Percentiles rank a stretch among this genome's conserved stretches.
Conservation (phyloP, 345 rosid genomes). For the Linum tenue region DNA sequence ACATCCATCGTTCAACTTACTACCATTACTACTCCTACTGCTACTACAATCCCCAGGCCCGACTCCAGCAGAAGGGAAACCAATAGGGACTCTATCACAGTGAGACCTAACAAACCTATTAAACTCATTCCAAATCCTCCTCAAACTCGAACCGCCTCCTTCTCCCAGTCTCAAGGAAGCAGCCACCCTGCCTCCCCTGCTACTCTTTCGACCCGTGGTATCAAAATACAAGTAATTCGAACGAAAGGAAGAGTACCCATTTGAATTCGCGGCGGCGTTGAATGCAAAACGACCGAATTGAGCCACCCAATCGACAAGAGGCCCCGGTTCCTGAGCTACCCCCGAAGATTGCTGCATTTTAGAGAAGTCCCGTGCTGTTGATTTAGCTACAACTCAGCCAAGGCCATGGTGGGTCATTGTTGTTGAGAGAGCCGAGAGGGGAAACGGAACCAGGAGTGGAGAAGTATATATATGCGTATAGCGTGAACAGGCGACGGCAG, state of each 20-base stretch:
- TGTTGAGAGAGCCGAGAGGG: too few relatives aligned
- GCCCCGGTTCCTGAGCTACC: constrained; percentile 46
- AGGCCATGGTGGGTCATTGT: neutral
- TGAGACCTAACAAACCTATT: constrained; percentile 57
- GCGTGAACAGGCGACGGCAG: too few relatives aligned
- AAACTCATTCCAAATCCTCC: constrained; percentile 48
- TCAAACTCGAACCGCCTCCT: constrained; percentile 30
- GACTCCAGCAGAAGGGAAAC: constrained; percentile 58
- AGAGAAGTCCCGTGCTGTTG: neutral
- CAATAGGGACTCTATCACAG: constrained; percentile 67
- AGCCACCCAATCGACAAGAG: constrained; percentile 39
- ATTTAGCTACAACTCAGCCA: neutral
- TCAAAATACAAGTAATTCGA: constrained; percentile 51
- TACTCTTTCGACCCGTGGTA: constrained; percentile 9
- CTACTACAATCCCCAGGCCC: constrained; percentile 31
- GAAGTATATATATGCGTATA: too few relatives aligned
- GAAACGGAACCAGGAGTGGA: too few relatives aligned
- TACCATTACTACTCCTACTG: constrained; percentile 9
- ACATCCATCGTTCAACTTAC: constrained; percentile 38
- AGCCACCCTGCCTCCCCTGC: constrained; percentile 28
- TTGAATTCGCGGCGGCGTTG: constrained; percentile 31
- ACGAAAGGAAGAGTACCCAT: constrained; percentile 36
- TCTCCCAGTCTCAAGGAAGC: constrained; percentile 48
- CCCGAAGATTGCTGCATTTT: constrained; percentile 61
- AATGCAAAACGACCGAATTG: constrained; percentile 45